phyloP scores from a whole-genome alignment of 1,284 basidiomycete genomes.

The Vanrija sp. region DNA sequence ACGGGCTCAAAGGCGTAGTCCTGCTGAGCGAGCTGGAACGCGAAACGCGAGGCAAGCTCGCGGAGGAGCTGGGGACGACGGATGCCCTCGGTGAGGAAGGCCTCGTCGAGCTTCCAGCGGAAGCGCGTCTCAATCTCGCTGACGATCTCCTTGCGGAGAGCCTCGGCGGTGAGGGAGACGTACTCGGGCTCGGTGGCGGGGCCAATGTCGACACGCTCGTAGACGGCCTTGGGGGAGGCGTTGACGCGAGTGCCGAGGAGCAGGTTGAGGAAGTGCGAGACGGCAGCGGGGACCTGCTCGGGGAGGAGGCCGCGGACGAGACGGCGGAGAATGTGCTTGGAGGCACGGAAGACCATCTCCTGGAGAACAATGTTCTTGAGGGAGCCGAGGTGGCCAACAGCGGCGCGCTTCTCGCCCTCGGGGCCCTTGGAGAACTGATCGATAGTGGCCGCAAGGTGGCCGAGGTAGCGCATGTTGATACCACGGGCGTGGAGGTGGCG shows the following conservation, averaged over 20 bases:
- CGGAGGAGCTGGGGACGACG: slow-evolving; percentile 53
- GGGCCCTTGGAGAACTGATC: slow-evolving; percentile 45
- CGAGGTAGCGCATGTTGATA: slow-evolving; percentile 60
- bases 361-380: slow-evolving; percentile 50
- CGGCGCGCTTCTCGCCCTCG: slow-evolving; percentile 27
- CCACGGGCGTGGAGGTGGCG: slow-evolving; percentile 55
- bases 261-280: slow-evolving; percentile 60
- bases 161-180: slow-evolving; percentile 52
- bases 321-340: slow-evolving; percentile 54
- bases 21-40: slow-evolving; percentile 55
- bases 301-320: slow-evolving; percentile 45
- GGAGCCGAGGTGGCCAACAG: slow-evolving; percentile 38
- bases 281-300: slow-evolving; percentile 47
- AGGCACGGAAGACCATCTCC: slow-evolving; percentile 57
- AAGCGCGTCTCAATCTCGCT: slow-evolving; percentile 51
- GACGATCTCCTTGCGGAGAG: slow-evolving; percentile 48
- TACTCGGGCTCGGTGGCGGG: slow-evolving; percentile 43
- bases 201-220: slow-evolving; percentile 41
- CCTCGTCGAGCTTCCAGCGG: slow-evolving; percentile 51
- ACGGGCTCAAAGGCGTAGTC: slow-evolving; percentile 50
- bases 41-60: slow-evolving; percentile 53
- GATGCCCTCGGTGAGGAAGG: slow-evolving; percentile 45
- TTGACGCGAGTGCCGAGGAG: slow-evolving; percentile 53
- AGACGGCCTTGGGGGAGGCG: slow-evolving; percentile 47
- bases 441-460: slow-evolving; percentile 49